Evolutionary conservation across 2,329 filamentous ascomycete genomes (phyloP).

Genomic region (Microsporum canis): DNA sequence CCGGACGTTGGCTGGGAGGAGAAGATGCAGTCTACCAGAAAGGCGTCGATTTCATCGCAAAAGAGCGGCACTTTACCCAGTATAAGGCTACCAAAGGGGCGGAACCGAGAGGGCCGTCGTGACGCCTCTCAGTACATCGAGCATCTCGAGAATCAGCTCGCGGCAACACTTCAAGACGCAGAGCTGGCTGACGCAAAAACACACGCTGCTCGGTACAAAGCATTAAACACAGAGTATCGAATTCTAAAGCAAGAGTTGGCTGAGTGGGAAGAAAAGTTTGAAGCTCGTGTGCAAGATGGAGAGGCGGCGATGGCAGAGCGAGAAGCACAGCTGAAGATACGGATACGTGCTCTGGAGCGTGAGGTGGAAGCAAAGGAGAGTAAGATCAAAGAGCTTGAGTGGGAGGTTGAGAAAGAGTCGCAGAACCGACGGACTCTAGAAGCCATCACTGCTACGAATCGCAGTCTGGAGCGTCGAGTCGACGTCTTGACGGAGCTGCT

Average conservation of each 20-base stretch:
- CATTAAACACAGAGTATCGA: slow-evolving; percentile 24
- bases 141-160: slow-evolving; percentile 38
- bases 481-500: slow-evolving; percentile 29
- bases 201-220: slow-evolving; percentile 28
- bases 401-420: slow-evolving; percentile 23
- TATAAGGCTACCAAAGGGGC: neutral
- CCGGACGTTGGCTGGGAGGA: neutral
- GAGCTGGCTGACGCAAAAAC: slow-evolving; percentile 32
- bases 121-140: slow-evolving; percentile 39
- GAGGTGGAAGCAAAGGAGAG: slow-evolving; percentile 22
- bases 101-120: slow-evolving; percentile 18
- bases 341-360: slow-evolving; percentile 24
- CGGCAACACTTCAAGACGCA: slow-evolving; percentile 30
- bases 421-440: slow-evolving; percentile 25
- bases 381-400: slow-evolving; percentile 24
- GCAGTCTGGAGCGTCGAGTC: slow-evolving; percentile 24
- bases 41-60: slow-evolving; percentile 11
- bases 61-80: slow-evolving; percentile 7
- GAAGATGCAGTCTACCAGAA: neutral
- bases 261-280: slow-evolving; percentile 25
- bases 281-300: slow-evolving; percentile 24
- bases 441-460: slow-evolving; percentile 24
- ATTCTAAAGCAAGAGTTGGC: slow-evolving; percentile 24
- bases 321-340: slow-evolving; percentile 22
- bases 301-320: slow-evolving; percentile 20